phyloP scores from a whole-genome alignment of 73 alveolate genomes.

The Durusdinium trenchii region DNA sequence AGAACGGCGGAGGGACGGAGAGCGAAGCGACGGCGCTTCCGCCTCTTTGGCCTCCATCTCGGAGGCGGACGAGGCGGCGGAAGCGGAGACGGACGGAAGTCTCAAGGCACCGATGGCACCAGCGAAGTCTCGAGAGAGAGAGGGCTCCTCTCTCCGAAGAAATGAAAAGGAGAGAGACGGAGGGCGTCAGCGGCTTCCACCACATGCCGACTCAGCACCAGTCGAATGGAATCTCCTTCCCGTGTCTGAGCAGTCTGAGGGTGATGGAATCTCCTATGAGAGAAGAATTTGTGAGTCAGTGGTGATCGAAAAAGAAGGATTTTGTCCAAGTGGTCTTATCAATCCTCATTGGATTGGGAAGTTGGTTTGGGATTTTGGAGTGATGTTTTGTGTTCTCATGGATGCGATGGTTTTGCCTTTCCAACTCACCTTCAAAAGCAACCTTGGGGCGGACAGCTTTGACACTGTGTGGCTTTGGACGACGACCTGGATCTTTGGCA shows the following conservation, averaged over 20 bases:
- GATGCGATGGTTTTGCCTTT: constrained; percentile 90
- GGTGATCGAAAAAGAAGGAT: background rate
- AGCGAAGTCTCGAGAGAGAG: too few species aligned
- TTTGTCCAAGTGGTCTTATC: constrained; percentile 25
- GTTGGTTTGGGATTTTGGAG: constrained; percentile 76
- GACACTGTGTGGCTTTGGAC: constrained; percentile 54
- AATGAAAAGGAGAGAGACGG: background rate
- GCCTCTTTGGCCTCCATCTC: constrained; percentile 22
- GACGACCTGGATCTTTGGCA: constrained; percentile 31
- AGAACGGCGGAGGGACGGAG: too few species aligned
- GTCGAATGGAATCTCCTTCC: too few species aligned
- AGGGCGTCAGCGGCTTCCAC: background rate
- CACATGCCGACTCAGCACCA: background rate
- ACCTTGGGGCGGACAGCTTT: background rate
- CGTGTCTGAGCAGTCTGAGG: background rate
- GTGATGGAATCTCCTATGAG: background rate
- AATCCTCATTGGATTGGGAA: constrained; percentile 81
- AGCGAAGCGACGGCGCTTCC: background rate
- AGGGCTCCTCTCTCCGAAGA: background rate
- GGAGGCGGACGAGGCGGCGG: background rate
- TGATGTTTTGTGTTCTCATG: constrained; percentile 68
- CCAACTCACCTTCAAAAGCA: constrained; percentile 77
- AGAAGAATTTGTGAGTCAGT: constrained; percentile 17
- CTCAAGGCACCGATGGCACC: background rate
- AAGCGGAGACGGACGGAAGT: background rate